phyloP scores from a whole-genome alignment of 2,329 filamentous ascomycete genomes.

The Penicillium freii region DNA sequence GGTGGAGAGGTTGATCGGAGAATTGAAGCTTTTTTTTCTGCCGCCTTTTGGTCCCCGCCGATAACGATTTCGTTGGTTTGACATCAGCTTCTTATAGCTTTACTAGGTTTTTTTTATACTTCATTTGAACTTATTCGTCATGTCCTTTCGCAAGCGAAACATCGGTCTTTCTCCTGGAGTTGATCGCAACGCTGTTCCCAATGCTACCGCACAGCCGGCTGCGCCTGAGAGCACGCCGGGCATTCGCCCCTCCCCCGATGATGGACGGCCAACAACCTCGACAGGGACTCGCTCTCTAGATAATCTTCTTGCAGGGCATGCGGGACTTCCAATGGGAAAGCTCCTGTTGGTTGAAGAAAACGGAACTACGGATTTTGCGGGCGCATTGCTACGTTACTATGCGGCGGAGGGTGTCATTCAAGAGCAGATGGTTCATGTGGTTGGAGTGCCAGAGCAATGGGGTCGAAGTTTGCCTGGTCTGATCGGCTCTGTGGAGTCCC shows the following conservation, averaged over 20 bases:
- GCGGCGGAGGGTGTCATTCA: conserved; percentile 91
- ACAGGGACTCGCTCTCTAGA: conserved; percentile 88
- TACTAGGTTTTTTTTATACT: neutral
- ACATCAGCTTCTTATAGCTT: neutral
- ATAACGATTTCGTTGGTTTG: conserved; percentile 21
- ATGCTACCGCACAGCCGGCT: conserved; percentile 30
- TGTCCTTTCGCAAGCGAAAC: conserved; percentile 70
- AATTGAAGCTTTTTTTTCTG: conserved; percentile 31
- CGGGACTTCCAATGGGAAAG: conserved; percentile 77
- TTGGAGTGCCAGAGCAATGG: conserved; percentile 79
- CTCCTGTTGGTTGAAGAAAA: conserved; percentile 80
- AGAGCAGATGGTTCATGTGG: conserved; percentile 80
- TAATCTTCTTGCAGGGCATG: conserved; percentile 78
- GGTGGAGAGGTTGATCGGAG: conserved; percentile 20
- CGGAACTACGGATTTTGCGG: conserved; percentile 91
- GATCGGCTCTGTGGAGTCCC: conserved; percentile 49
- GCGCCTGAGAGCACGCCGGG: conserved; percentile 45
- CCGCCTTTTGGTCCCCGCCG: conserved; percentile 27
- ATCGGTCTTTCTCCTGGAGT: conserved; percentile 52
- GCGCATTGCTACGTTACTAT: conserved; percentile 80
- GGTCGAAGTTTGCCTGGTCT: conserved; percentile 78
- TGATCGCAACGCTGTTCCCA: conserved; percentile 34
- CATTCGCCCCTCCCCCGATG: conserved; percentile 80
- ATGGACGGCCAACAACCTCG: conserved; percentile 83
- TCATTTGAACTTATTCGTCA: conserved; percentile 30